Evolutionary conservation across 2,329 filamentous ascomycete genomes (phyloP).

Genomic region (Penicillium digitatum): DNA sequence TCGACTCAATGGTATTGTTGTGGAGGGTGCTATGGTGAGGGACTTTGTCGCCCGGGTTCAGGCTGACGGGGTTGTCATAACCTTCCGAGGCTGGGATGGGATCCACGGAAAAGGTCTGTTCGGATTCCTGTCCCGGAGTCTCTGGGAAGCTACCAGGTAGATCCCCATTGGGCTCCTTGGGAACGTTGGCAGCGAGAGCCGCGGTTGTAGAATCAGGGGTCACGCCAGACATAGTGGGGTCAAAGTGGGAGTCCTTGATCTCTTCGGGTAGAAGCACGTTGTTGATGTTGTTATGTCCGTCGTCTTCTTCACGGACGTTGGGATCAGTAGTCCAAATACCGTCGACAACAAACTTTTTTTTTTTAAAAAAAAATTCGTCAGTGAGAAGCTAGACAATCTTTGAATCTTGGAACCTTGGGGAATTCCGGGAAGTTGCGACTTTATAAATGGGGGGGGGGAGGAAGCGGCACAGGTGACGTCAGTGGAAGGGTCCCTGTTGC

Average conservation of each 20-base stretch:
- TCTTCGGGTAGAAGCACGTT: conserved; percentile 79
- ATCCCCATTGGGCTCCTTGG: conserved; percentile 50
- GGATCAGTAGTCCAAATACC: conserved; percentile 82
- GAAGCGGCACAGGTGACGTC: conserved; percentile 22
- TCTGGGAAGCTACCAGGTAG: conserved; percentile 68
- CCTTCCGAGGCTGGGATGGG: conserved; percentile 58
- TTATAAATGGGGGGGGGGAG: conserved; percentile 2
- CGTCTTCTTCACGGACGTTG: conserved; percentile 74
- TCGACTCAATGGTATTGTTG: conserved; percentile 66
- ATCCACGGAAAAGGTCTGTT: conserved; percentile 46
- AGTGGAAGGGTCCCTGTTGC: conserved; percentile 14
- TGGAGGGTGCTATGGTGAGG: conserved; percentile 64
- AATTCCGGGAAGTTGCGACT: conserved; percentile 16
- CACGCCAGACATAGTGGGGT: conserved; percentile 55
- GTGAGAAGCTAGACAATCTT: conserved; percentile 4
- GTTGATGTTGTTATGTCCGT: conserved; percentile 81
- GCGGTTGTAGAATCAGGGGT: conserved; percentile 69
- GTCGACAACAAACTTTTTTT: conserved; percentile 82
- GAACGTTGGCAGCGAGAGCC: conserved; percentile 52
- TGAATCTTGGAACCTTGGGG: neutral
- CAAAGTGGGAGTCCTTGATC: conserved; percentile 46
- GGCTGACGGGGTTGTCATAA: conserved; percentile 71
- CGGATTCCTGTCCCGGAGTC: conserved; percentile 58
- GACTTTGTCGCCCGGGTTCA: conserved; percentile 75
- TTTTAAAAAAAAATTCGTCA: conserved; percentile 1